Base-by-base conservation (phyloP, 2,329 filamentous ascomycete species). In the Neocatenulostroma microsporum region DNA sequence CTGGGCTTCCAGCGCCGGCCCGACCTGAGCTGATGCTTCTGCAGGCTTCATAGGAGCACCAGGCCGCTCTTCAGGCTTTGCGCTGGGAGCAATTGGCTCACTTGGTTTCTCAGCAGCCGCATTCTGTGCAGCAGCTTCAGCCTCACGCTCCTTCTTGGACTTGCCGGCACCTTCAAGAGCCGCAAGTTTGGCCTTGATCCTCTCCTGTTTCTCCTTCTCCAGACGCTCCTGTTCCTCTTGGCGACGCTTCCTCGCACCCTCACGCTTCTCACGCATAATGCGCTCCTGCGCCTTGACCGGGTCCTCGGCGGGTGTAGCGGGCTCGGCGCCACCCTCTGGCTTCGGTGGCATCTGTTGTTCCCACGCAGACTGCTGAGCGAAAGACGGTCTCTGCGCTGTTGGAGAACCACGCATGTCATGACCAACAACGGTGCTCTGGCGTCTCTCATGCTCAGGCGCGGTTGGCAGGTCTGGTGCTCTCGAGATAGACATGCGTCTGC, bases 241-340 rank as follows among this genome's bases (percentile, higher is more conserved):
- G 8, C 51, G 48, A 14, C 51, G 47, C 44, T 53, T 51, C 21
- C 42, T 47, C 10, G 51, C 52, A 13, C 40, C 42, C 35, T 57
- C 53, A 12, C 59, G 56, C 50, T 63, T 68, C 39, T 66, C 65
- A 17, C 46, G 60, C 62, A 49, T 58, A 9, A 58, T 64, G 21
- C 72, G 69, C 56, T 73, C 62, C 70, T 83, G 71, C 67, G 82
- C 62, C 75, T 82, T 52, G 65, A 74, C 58, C 69, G 78, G 46
- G 70, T 70, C 63, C 40, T 82, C 78, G 25, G 76, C 68, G 7
- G 37, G 33, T 4, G 36, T 41, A 15, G 37, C 26, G 11, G 34
- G 17, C 12, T 45, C 30, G 21, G 47, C 34, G 23, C 46, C 25
- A 40, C 47, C 21, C 30, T 44, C 37, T 11, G 54, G 47, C 21